These are phyloP conservation scores for Berberis thunbergii DNA, from an alignment of 164 flowering plant species.

Conservation along the genomic window DNA sequence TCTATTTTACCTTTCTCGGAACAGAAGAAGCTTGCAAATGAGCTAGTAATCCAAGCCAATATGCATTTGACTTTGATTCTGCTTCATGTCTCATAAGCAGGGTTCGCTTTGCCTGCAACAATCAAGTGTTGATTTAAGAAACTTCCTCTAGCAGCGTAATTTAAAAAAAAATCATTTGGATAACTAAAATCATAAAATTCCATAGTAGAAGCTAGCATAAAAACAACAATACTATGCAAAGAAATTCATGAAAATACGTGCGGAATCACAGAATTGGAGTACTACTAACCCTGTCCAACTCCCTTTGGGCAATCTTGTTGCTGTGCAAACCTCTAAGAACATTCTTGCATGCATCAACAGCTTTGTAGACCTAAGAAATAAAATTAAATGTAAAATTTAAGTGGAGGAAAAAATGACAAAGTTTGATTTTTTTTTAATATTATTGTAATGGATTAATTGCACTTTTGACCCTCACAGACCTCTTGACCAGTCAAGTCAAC, in stretches of 20 bases:
- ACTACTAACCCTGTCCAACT: constrained; percentile 81
- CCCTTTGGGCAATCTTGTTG: constrained; percentile 75
- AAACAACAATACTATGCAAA: background rate
- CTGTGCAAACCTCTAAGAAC: constrained; percentile 87
- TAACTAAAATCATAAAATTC: background rate
- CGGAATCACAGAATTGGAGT: background rate
- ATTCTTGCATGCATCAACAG: constrained; percentile 96
- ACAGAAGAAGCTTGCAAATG: constrained; percentile 92
- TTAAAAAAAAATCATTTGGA: background rate
- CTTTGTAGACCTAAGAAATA: constrained; percentile 68
- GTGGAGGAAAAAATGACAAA: background rate
- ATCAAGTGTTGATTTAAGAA: background rate
- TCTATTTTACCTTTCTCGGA: constrained; percentile 69
- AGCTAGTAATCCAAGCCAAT: constrained; percentile 94
- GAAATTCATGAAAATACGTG: background rate
- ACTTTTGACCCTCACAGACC: too few species aligned
- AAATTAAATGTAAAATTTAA: background rate
- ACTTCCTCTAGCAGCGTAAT: too few species aligned
- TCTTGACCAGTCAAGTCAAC: too few species aligned
- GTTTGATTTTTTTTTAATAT: too few species aligned
- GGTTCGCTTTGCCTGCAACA: constrained; percentile 79
- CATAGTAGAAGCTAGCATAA: background rate
- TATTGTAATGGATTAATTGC: too few species aligned
- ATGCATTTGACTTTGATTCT: constrained; percentile 88
- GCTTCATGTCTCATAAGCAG: constrained; percentile 97